phyloP scores from a whole-genome alignment of 768 basidiomycete species.

The Phylloporus rhodoxanthus region DNA sequence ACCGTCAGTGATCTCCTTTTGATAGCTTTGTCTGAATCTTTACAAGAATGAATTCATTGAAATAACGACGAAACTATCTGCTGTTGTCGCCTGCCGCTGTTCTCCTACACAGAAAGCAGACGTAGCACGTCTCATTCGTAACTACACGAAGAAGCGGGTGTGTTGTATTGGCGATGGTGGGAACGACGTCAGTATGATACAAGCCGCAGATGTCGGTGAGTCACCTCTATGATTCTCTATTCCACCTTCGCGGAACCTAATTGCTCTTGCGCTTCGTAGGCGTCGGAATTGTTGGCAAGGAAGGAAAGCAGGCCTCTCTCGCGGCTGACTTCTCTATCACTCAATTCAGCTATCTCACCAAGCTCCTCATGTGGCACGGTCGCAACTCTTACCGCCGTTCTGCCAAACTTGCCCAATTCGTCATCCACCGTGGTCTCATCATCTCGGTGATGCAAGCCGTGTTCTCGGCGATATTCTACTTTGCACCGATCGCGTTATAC shows the following conservation, averaged over 20 bases:
- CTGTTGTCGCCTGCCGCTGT: constrained; percentile 96
- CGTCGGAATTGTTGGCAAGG: constrained; percentile 97
- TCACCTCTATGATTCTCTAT: constrained; percentile 12
- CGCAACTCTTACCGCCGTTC: constrained; percentile 98
- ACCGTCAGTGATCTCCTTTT: not conserved
- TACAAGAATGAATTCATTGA: constrained; percentile 95
- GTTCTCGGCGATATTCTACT: constrained; percentile 88
- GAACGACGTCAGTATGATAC: constrained; percentile 99
- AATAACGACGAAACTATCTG: constrained; percentile 91
- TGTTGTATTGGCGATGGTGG: constrained; percentile 99
- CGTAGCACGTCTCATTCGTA: constrained; percentile 87
- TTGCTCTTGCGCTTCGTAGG: constrained; percentile 39
- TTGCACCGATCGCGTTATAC: constrained; percentile 94
- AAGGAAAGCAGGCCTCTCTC: constrained; percentile 97
- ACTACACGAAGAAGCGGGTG: constrained; percentile 87
- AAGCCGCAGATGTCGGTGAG: constrained; percentile 96
- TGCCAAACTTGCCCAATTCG: constrained; percentile 96
- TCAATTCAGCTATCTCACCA: constrained; percentile 93
- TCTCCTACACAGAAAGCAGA: constrained; percentile 99
- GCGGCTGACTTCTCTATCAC: constrained; percentile 98
- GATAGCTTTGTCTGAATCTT: constrained; percentile 79
- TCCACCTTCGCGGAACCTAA: not conserved
- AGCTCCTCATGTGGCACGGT: constrained; percentile 96
- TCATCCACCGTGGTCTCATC: constrained; percentile 95
- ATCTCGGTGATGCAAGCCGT: constrained; percentile 98